Percentiles rank a stretch among this genome's conserved stretches.
Evolutionary conservation across 2,329 filamentous ascomycete genomes (phyloP).

Genomic region (Metarhizium brunneum): DNA sequence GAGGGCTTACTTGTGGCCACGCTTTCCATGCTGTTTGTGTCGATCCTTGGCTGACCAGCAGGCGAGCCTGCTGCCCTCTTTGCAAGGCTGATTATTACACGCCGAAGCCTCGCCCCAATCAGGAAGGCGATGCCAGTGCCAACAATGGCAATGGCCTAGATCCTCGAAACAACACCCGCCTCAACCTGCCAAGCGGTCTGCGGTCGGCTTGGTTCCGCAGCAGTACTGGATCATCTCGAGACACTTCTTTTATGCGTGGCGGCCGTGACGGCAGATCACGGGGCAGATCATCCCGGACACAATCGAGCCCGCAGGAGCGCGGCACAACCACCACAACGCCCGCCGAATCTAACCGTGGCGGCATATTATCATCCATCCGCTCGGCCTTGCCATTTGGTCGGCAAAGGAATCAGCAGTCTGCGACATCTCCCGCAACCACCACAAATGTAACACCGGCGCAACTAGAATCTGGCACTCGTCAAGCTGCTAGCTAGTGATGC

Average conservation of each 20-base stretch:
- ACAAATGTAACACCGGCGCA: conserved; percentile 33
- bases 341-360: conserved; percentile 6
- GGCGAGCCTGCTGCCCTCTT: conserved; percentile 89
- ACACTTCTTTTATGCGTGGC: neutral
- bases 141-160: conserved; percentile 17
- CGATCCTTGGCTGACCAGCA: conserved; percentile 91
- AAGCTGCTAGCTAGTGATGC: conserved; percentile 2
- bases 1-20: conserved; percentile 91
- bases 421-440: conserved; percentile 10
- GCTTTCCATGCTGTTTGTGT: conserved; percentile 95
- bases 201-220: conserved; percentile 28
- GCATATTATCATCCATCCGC: conserved; percentile 23
- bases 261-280: conserved; percentile 2
- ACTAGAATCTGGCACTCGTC: conserved; percentile 33
- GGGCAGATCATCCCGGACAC: neutral
- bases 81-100: conserved; percentile 98
- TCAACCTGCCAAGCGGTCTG: conserved; percentile 38
- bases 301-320: conserved; percentile 6
- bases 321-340: conserved; percentile 5
- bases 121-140: conserved; percentile 16
- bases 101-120: conserved; percentile 68
- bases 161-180: conserved; percentile 31
- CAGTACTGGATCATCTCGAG: conserved; percentile 1
- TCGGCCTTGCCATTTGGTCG: conserved; percentile 23
- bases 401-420: conserved; percentile 13